Base-by-base conservation (phyloP, 208 protist genomes). In the Crithidia fasciculata region DNA sequence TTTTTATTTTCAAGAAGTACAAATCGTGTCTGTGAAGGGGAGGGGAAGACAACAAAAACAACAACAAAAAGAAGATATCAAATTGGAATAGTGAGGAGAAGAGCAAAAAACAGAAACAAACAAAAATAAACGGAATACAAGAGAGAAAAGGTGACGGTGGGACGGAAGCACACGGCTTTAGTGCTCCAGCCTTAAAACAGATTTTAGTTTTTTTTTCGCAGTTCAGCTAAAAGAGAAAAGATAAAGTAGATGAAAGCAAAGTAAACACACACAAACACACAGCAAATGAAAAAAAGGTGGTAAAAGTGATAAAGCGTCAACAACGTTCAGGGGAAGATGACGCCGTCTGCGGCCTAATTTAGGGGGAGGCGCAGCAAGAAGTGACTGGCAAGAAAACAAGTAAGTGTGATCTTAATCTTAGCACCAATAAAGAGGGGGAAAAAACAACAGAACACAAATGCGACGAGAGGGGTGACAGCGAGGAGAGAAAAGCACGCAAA, bases 191-290 rank as follows among this genome's bases (percentile, higher is more conserved):
- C 28, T 28, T 28, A 28, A 28, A 28, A 28, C 28, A 28, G 28
- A 28, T 28, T 28, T 28, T 28, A 28, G 28, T 28, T 28, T 28
- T 28, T 28, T 28, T 28, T 59, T 15, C 55, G 8, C 8, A 41
- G n/a, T 8, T 50, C 45, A 50, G 45, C 45, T 13, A 50, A 59
- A 59, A 59, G 28, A 40, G 55, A 54, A 69, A 71, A 71, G 0
- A 4, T 37, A 71, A 18, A 60, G 50, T 65, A 54, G 4, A 68
- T 15, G 8, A n/a, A 68, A 61, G 28, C 10, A 58, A 47, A 41
- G 43, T 4, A 49, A 45, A 56, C 52, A 66, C 12, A 45, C 69
- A 64, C 56, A 62, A 36, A 62, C 15, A 62, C 47, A 74, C 47
- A 67, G 1, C 28, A 28, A 28, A n/a, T n/a, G 8, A 53, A 8